phyloP scores from a whole-genome alignment of 75 land plant species.

The Gnetum montanum region DNA sequence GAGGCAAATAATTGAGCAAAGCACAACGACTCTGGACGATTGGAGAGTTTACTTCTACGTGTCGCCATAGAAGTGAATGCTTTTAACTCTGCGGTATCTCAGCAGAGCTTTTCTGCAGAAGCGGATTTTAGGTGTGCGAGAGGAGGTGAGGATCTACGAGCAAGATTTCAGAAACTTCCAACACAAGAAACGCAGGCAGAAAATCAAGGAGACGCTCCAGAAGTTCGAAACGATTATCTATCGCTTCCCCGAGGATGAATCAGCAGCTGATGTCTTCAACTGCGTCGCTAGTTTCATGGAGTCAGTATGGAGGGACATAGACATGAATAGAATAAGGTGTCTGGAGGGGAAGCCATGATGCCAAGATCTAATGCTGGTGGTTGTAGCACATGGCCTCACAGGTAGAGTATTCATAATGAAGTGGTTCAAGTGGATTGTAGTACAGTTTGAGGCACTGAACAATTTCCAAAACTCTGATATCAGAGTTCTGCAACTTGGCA shows the following conservation, averaged over 20 bases:
- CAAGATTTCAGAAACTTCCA: slow-evolving; percentile 96
- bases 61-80: slow-evolving; percentile 75
- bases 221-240: slow-evolving; percentile 74
- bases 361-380: slow-evolving; percentile 59
- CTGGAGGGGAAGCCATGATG: slow-evolving; percentile 7
- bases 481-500: slow-evolving; percentile 75
- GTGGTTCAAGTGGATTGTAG: slow-evolving; percentile 96
- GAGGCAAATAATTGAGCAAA: slow-evolving; percentile 10
- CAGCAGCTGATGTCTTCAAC: slow-evolving; percentile 88
- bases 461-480: slow-evolving; percentile 66
- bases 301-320: slow-evolving; percentile 87
- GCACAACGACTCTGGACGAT: slow-evolving; percentile 1
- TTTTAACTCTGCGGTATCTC: slow-evolving; percentile 58
- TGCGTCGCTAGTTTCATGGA: slow-evolving; percentile 85
- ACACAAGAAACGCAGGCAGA: slow-evolving; percentile 65
- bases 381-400: slow-evolving; percentile 74
- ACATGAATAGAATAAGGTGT: slow-evolving; percentile 52
- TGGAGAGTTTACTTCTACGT: slow-evolving; percentile 88
- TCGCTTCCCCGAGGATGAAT: slow-evolving; percentile 91
- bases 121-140: slow-evolving; percentile 61
- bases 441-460: slow-evolving; percentile 77
- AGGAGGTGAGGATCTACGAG: slow-evolving; percentile 79
- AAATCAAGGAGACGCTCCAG: slow-evolving; percentile 43
- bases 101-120: slow-evolving; percentile 45
- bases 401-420: slow-evolving; percentile 86